Conservation (phyloP, 1,139 yeast genomes). For the Saccharomyces hybrid region DNA sequence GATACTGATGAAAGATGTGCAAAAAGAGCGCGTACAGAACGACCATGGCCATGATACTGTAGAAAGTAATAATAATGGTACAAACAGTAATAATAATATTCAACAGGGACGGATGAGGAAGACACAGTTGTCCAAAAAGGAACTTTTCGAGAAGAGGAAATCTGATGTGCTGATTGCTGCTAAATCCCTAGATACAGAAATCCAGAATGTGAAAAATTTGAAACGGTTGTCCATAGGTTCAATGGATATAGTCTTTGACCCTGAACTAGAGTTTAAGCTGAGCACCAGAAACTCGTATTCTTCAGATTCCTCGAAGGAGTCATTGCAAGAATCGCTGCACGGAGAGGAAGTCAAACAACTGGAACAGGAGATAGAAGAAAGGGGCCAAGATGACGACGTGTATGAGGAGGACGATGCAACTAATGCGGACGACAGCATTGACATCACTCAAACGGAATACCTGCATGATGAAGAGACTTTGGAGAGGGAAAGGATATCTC, state of each 20-base stretch:
- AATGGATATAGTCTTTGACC: conserved; percentile 29
- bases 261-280: conserved; percentile 28
- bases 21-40: background rate
- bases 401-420: conserved; percentile 3
- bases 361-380: background rate
- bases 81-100: background rate
- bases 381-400: conserved; percentile 1
- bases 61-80: background rate
- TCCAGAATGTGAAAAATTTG: conserved; percentile 29
- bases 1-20: background rate
- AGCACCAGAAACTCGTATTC: conserved; percentile 13
- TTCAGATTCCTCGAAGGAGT: conserved; percentile 3
- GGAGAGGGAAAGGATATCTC: background rate
- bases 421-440: conserved; percentile 16
- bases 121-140: background rate
- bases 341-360: background rate
- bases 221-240: conserved; percentile 33
- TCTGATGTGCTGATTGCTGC: conserved; percentile 33
- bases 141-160: conserved; percentile 20
- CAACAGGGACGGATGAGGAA: background rate
- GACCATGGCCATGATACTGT: background rate
- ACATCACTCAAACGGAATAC: conserved; percentile 20
- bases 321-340: background rate
- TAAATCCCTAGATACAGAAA: conserved; percentile 29
- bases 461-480: conserved; percentile 10